Conservation (phyloP, 2,329 filamentous ascomycete species). For the Fusarium ambrosium region DNA sequence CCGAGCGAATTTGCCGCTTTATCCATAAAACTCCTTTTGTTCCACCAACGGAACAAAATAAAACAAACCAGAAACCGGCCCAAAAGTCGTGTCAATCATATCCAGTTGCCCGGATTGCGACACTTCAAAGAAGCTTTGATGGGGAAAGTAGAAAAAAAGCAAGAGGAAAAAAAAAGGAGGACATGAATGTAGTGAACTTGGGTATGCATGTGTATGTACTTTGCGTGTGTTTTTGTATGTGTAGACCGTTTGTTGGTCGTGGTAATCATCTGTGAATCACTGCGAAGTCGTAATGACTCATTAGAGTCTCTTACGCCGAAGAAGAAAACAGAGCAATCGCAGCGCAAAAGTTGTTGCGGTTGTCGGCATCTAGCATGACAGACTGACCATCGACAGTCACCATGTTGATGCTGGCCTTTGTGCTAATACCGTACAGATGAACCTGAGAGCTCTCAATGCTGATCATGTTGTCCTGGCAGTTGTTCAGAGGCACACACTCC, state of each 20-base stretch:
- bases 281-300: not conserved
- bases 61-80: slow-evolving; percentile 31
- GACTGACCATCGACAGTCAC: slow-evolving; percentile 71
- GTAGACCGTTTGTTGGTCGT: not conserved
- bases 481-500: slow-evolving; percentile 74
- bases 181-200: slow-evolving; percentile 1
- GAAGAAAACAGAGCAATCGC: slow-evolving; percentile 62
- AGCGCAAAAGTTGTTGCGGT: slow-evolving; percentile 75
- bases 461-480: slow-evolving; percentile 84
- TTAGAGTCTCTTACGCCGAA: not conserved
- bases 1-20: slow-evolving; percentile 24
- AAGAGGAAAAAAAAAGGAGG: not conserved
- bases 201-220: slow-evolving; percentile 20
- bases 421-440: slow-evolving; percentile 77
- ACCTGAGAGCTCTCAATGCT: slow-evolving; percentile 77
- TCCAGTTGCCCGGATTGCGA: not conserved
- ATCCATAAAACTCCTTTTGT: slow-evolving; percentile 39
- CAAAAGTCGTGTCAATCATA: slow-evolving; percentile 22
- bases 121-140: slow-evolving; percentile 1
- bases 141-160: not conserved
- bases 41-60: slow-evolving; percentile 34
- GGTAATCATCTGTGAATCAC: not conserved
- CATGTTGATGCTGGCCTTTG: slow-evolving; percentile 83
- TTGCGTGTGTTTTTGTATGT: not conserved
- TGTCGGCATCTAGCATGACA: slow-evolving; percentile 69